Conservation (phyloP, 2,329 filamentous ascomycete species). For the Akanthomyces dipterigenus region DNA sequence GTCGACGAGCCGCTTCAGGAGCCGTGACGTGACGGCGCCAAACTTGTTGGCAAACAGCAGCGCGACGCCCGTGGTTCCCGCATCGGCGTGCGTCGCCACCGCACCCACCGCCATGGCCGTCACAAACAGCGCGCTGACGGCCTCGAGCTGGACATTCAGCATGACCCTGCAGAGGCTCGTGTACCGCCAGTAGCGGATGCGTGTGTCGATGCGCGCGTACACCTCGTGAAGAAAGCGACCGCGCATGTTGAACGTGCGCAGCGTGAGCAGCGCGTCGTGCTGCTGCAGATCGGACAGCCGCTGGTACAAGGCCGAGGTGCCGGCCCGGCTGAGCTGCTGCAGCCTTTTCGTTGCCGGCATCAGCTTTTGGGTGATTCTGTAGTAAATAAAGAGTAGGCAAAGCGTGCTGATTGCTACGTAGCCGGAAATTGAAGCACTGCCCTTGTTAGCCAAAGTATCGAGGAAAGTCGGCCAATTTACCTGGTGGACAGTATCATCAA, state of each 20-base stretch:
- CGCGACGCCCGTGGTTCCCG: constrained; percentile 61
- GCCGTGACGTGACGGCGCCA: not conserved
- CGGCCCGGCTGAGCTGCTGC: constrained; percentile 68
- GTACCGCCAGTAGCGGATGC: constrained; percentile 56
- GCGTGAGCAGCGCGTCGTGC: not conserved
- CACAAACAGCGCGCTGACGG: constrained; percentile 58
- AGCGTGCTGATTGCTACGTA: not conserved
- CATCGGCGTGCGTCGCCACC: constrained; percentile 49
- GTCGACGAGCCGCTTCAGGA: not conserved
- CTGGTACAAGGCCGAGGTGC: constrained; percentile 47
- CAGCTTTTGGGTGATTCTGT: not conserved
- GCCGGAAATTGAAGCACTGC: not conserved
- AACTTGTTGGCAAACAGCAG: constrained; percentile 58
- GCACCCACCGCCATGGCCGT: constrained; percentile 53
- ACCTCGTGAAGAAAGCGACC: constrained; percentile 53
- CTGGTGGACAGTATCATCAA: not conserved
- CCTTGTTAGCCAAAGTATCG: not conserved
- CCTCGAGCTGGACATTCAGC: constrained; percentile 59
- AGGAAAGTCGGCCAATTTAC: not conserved
- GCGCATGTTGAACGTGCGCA: constrained; percentile 60
- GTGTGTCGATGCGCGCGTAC: constrained; percentile 38
- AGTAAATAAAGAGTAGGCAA: not conserved
- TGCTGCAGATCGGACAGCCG: constrained; percentile 54
- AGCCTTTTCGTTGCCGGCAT: constrained; percentile 59
- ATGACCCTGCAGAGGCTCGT: constrained; percentile 63